Evolutionary conservation across 2,329 filamentous ascomycete species (phyloP).

Genomic region (Capronia coronata): DNA sequence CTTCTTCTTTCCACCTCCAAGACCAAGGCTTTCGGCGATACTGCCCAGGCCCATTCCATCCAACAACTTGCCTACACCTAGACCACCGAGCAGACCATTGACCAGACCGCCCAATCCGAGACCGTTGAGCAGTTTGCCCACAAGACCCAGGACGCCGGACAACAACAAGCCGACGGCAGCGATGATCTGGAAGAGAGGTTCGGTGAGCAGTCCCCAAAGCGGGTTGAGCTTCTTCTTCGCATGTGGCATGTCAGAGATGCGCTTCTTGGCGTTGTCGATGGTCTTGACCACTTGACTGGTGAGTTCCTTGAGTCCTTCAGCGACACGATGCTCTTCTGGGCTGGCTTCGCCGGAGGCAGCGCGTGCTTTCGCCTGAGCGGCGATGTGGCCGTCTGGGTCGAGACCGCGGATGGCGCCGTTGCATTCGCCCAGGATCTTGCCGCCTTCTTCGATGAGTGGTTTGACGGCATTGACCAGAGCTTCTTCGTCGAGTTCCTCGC

Average conservation of each 20-base stretch:
- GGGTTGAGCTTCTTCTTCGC: slow-evolving; percentile 94
- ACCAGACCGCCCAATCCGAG: slow-evolving; percentile 77
- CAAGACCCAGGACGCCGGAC: slow-evolving; percentile 74
- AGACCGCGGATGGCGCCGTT: slow-evolving; percentile 81
- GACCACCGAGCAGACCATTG: slow-evolving; percentile 67
- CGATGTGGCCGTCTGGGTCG: slow-evolving; percentile 81
- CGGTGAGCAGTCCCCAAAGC: slow-evolving; percentile 72
- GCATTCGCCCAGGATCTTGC: slow-evolving; percentile 73
- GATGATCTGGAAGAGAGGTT: slow-evolving; percentile 88
- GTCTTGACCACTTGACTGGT: slow-evolving; percentile 73
- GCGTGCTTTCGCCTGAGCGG: slow-evolving; percentile 77
- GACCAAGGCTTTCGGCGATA: slow-evolving; percentile 45
- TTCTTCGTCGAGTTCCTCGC: slow-evolving; percentile 86
- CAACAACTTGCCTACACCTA: slow-evolving; percentile 70
- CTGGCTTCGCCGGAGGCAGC: slow-evolving; percentile 67
- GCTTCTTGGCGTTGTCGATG: slow-evolving; percentile 82
- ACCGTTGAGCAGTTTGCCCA: slow-evolving; percentile 71
- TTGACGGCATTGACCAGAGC: slow-evolving; percentile 78
- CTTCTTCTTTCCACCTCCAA: slow-evolving; percentile 50
- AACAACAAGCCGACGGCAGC: slow-evolving; percentile 79
- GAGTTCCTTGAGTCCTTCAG: slow-evolving; percentile 76
- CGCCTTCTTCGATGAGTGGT: slow-evolving; percentile 80
- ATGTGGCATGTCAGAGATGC: slow-evolving; percentile 84
- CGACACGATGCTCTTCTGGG: slow-evolving; percentile 76
- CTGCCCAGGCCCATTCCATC: slow-evolving; percentile 61